Conservation (phyloP, 2,329 filamentous ascomycete species). For the Hymenoscyphus salicellus region DNA sequence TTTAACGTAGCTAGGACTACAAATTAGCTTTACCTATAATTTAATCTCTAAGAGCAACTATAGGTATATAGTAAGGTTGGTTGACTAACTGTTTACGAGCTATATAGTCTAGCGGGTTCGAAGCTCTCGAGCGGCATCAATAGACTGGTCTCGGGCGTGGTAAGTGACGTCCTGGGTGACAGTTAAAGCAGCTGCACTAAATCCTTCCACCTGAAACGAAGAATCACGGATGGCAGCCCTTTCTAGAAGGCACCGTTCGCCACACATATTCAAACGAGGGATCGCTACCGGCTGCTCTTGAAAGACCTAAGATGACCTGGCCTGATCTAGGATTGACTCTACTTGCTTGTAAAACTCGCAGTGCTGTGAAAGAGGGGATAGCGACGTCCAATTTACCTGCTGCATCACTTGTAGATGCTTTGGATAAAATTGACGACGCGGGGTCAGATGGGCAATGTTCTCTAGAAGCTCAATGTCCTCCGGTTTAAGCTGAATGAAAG, state of each 20-base stretch:
- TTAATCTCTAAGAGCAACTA: slow-evolving; percentile 26
- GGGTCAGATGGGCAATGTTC: slow-evolving; percentile 43
- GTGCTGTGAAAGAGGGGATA: slow-evolving; percentile 47
- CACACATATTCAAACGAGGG: neutral
- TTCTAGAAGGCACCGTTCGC: slow-evolving; percentile 21
- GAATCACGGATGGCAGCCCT: slow-evolving; percentile 37
- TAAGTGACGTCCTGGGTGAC: slow-evolving; percentile 36
- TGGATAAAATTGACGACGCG: slow-evolving; percentile 46
- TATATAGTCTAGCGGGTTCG: slow-evolving; percentile 18
- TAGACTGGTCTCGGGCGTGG: slow-evolving; percentile 31
- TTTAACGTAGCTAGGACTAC: slow-evolving; percentile 7
- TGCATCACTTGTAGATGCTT: slow-evolving; percentile 45
- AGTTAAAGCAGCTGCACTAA: slow-evolving; percentile 41
- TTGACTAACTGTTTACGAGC: slow-evolving; percentile 25
- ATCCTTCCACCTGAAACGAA: slow-evolving; percentile 35
- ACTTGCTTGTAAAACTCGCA: slow-evolving; percentile 41
- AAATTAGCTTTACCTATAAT: slow-evolving; percentile 17
- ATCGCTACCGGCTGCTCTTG: neutral
- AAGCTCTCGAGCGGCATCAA: slow-evolving; percentile 11
- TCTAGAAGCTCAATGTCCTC: slow-evolving; percentile 39
- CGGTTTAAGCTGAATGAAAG: slow-evolving; percentile 42
- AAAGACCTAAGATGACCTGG: slow-evolving; percentile 15
- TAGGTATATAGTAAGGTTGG: slow-evolving; percentile 8
- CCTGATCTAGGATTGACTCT: slow-evolving; percentile 38
- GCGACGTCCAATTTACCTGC: slow-evolving; percentile 41